Conservation (phyloP, 75 land plant species). For the Gnetum montanum region DNA sequence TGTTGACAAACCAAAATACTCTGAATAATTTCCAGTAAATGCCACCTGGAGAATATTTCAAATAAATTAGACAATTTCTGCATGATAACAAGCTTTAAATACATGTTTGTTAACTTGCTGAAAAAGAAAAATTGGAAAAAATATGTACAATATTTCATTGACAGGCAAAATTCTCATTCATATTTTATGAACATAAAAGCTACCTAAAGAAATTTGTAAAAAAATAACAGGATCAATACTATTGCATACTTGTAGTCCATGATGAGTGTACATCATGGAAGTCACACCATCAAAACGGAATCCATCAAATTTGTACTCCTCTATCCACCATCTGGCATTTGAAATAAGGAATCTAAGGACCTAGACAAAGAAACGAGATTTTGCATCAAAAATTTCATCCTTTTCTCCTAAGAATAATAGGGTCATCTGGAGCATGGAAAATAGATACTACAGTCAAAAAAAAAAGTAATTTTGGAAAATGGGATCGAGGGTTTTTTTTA, state of each 20-base stretch:
- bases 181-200: no score
- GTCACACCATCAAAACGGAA: slow-evolving; percentile 96
- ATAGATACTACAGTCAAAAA: no score
- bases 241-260: slow-evolving; percentile 66
- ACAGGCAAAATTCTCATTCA: no score
- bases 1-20: slow-evolving; percentile 82
- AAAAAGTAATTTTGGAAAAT: background rate
- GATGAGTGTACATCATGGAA: slow-evolving; percentile 97
- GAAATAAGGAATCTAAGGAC: slow-evolving; percentile 83
- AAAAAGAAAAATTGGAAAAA: no score
- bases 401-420: background rate
- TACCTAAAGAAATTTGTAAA: background rate
- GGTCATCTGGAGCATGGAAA: no score
- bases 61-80: no score
- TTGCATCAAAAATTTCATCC: background rate
- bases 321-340: slow-evolving; percentile 96
- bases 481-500: no score
- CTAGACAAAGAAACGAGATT: slow-evolving; percentile 18
- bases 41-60: slow-evolving; percentile 39
- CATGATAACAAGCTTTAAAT: no score
- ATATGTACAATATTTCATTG: no score
- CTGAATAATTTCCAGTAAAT: slow-evolving; percentile 82
- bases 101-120: no score
- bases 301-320: slow-evolving; percentile 92
- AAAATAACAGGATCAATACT: background rate